phyloP scores from a whole-genome alignment of 129 eudicot species.

The Rutidosis leptorrhynchoides region DNA sequence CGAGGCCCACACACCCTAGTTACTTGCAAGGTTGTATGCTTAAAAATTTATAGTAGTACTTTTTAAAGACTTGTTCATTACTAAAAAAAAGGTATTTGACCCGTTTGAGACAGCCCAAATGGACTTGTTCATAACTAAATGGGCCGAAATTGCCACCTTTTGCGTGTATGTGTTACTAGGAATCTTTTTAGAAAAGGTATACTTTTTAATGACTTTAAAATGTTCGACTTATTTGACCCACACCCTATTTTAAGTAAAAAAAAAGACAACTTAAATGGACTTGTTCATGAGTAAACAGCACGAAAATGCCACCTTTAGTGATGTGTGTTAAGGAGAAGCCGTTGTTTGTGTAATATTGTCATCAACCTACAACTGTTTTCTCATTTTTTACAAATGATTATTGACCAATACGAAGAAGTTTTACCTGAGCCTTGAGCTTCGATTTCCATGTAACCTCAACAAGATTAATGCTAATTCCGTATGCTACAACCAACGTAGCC shows the following conservation, averaged over 20 bases:
- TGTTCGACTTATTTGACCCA: no score
- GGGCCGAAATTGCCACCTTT: neutral
- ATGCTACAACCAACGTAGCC: constrained; percentile 93
- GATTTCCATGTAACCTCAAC: constrained; percentile 99
- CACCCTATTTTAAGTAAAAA: neutral
- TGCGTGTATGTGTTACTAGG: no score
- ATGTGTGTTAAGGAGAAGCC: neutral
- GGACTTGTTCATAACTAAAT: neutral
- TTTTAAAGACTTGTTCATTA: neutral
- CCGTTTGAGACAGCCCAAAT: neutral
- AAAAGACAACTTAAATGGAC: neutral
- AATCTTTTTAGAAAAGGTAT: neutral
- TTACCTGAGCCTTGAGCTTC: constrained; percentile 99
- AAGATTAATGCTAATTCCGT: constrained; percentile 92
- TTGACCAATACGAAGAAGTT: neutral
- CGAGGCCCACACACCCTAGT: no score
- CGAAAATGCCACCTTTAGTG: neutral
- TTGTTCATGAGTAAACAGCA: neutral
- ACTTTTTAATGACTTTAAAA: neutral
- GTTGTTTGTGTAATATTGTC: neutral
- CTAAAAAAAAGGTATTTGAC: neutral
- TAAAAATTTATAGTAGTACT: neutral
- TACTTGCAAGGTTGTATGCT: neutral
- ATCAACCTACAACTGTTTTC: neutral
- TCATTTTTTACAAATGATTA: neutral